A percentile compares a stretch with the other conserved stretches of the same genome.
These are phyloP conservation scores for Avena sativa DNA, from an alignment of 176 grass and related monocot genomes.

Conservation along the genomic window DNA sequence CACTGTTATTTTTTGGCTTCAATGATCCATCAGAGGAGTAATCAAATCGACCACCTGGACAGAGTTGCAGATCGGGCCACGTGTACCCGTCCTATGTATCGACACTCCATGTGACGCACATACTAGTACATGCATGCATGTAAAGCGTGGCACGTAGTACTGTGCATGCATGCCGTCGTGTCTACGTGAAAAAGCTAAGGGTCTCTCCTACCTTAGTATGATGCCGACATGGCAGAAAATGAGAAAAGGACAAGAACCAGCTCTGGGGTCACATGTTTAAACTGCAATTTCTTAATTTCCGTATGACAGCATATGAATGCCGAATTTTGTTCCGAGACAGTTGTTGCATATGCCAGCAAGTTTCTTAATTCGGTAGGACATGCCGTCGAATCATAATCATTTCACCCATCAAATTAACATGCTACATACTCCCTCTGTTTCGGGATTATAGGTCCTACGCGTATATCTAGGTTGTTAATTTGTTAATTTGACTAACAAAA, in stretches of 20 bases:
- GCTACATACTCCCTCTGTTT: no score
- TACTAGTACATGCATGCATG: not conserved
- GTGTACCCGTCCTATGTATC: not conserved
- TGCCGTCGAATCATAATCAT: not conserved
- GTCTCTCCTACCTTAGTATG: not conserved
- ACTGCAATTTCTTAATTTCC: not conserved
- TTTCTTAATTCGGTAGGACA: not conserved
- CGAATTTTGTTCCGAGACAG: not conserved
- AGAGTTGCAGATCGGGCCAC: not conserved
- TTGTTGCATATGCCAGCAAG: not conserved
- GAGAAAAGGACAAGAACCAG: not conserved
- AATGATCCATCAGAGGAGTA: not conserved
- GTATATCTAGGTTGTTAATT: no score
- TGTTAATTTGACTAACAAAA: no score
- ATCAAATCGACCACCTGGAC: not conserved
- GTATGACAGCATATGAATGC: not conserved
- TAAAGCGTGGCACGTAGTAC: no score
- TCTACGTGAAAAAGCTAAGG: no score
- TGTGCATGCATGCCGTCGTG: no score
- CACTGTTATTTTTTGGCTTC: not conserved
- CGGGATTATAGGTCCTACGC: no score
- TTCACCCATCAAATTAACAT: not conserved
- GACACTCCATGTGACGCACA: slow-evolving; percentile 2
- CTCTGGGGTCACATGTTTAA: not conserved
- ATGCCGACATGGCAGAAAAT: not conserved